These are phyloP conservation scores for Dillenia turbinata DNA, from an alignment of 164 flowering plant genomes.

Conservation along the genomic window DNA sequence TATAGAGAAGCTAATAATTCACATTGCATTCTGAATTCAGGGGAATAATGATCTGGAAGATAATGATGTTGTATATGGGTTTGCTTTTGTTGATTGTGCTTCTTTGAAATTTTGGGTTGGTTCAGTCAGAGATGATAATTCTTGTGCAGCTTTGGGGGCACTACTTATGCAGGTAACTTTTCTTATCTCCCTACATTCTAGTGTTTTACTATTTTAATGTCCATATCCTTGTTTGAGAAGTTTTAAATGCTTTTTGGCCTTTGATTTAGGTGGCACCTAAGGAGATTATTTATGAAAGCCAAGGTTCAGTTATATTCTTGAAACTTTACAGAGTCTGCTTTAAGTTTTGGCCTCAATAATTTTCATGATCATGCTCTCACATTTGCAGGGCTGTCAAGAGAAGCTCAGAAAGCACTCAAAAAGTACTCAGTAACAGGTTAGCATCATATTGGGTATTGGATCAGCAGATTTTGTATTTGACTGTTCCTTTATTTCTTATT, in stretches of 20 bases:
- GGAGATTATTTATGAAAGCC: constrained; percentile 72
- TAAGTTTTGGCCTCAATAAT: not conserved
- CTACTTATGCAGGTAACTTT: constrained; percentile 81
- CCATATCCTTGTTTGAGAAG: not conserved
- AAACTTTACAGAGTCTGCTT: not conserved
- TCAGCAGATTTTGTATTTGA: too few species aligned
- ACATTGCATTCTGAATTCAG: constrained; percentile 24
- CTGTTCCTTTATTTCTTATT: too few species aligned
- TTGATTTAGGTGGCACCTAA: constrained; percentile 69
- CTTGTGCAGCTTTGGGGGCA: constrained; percentile 84
- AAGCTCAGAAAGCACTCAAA: constrained; percentile 72
- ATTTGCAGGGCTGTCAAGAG: constrained; percentile 75
- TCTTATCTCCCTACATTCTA: not conserved
- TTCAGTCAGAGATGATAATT: constrained; percentile 79
- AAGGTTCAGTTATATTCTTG: constrained; percentile 41
- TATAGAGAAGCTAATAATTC: too few species aligned
- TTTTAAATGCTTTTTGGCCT: constrained; percentile 9
- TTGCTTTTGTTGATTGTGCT: constrained; percentile 96
- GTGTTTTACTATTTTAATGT: not conserved
- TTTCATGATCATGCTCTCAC: constrained; percentile 4
- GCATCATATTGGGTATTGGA: not conserved
- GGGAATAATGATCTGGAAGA: constrained; percentile 31
- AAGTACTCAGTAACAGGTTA: constrained; percentile 73
- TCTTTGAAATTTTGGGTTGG: constrained; percentile 89
- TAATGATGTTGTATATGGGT: constrained; percentile 61